Evolutionary conservation across 805 yeast species (phyloP).

Genomic region (Spathaspora passalidarum): DNA sequence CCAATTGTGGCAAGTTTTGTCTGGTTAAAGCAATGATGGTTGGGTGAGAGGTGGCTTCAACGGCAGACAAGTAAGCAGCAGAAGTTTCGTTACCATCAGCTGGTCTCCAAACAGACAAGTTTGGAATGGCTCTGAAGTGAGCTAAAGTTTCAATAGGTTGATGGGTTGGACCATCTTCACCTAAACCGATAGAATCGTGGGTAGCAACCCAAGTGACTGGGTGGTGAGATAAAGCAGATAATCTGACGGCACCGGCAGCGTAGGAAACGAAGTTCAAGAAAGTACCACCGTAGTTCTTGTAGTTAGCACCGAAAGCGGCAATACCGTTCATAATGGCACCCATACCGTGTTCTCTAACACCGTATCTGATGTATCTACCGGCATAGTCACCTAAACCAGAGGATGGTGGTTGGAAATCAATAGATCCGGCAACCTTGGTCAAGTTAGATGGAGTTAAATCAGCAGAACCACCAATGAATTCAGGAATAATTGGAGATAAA

Average conservation of each 20-base stretch:
- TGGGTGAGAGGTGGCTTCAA: conserved; percentile 64
- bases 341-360: conserved; percentile 99
- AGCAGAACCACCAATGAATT: conserved; percentile 96
- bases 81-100: conserved; percentile 89
- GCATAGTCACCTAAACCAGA: conserved; percentile 78
- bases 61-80: conserved; percentile 72
- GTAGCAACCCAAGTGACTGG: conserved; percentile 87
- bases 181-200: conserved; percentile 86
- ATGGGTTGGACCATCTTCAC: conserved; percentile 94
- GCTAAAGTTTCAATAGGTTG: conserved; percentile 89
- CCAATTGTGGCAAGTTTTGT: conserved; percentile 90
- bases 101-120: conserved; percentile 85
- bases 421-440: conserved; percentile 80
- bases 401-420: conserved; percentile 88
- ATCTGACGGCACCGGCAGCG: conserved; percentile 85
- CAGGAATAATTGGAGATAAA: conserved; percentile 69
- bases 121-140: conserved; percentile 82
- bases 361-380: conserved; percentile 95
- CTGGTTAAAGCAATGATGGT: conserved; percentile 74
- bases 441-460: conserved; percentile 96
- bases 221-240: conserved; percentile 78
- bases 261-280: conserved; percentile 89
- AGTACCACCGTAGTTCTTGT: conserved; percentile 93
- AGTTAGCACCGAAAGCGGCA: conserved; percentile 83
- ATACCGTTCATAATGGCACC: conserved; percentile 98